Evolutionary conservation across 305 asterid species (phyloP).

Genomic region (Solanum hybrid): DNA sequence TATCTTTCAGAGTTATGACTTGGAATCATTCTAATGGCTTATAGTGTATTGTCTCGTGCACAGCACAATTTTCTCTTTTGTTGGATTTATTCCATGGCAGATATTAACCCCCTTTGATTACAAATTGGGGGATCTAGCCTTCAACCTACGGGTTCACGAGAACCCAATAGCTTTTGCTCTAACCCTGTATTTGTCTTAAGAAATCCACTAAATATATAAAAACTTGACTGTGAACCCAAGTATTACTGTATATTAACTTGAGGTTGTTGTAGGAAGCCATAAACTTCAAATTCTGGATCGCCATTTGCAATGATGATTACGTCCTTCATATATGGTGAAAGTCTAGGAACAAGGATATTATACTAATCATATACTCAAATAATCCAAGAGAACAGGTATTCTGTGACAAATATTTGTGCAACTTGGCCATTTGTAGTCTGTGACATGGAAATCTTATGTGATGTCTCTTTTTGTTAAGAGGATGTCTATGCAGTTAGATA

Average conservation of each 20-base stretch:
- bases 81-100: background rate
- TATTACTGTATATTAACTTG: background rate
- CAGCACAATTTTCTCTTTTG: background rate
- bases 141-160: background rate
- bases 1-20: background rate
- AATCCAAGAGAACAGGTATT: background rate
- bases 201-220: background rate
- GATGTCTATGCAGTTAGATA: background rate
- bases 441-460: background rate
- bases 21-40: background rate
- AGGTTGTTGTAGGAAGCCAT: background rate
- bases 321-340: background rate
- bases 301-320: background rate
- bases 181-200: background rate
- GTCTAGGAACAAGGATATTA: background rate
- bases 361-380: background rate
- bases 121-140: background rate
- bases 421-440: background rate
- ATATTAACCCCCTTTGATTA: background rate
- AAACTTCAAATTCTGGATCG: background rate
- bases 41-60: background rate
- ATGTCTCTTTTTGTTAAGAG: background rate
- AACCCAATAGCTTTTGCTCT: background rate
- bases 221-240: background rate
- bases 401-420: background rate